These are phyloP conservation scores for Epichloe gansuensis DNA, from an alignment of 2,329 filamentous ascomycete genomes.

Conservation along the genomic window DNA sequence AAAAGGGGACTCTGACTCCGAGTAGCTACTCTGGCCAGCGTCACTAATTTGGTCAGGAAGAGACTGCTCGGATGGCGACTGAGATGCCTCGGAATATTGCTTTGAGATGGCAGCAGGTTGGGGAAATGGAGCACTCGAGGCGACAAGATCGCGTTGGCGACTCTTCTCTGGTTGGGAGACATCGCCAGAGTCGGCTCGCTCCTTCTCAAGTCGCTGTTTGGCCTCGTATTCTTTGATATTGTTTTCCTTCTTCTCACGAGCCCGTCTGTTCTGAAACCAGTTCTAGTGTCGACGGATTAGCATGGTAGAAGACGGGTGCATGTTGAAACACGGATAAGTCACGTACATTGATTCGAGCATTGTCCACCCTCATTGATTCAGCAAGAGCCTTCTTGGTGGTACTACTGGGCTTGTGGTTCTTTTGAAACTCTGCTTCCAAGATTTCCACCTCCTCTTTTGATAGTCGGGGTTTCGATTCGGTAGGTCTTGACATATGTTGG, in stretches of 20 bases:
- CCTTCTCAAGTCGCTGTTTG: constrained; percentile 24
- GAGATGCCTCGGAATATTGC: constrained; percentile 6
- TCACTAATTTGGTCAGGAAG: constrained; percentile 13
- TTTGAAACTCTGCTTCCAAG: constrained; percentile 47
- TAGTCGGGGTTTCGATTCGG: constrained; percentile 38
- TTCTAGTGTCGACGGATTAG: constrained; percentile 30
- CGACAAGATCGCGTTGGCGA: constrained; percentile 24
- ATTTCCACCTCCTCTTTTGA: constrained; percentile 47
- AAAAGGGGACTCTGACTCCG: constrained; percentile 11
- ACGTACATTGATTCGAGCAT: constrained; percentile 49
- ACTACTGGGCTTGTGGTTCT: constrained; percentile 52
- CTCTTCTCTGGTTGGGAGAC: constrained; percentile 16
- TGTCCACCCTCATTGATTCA: constrained; percentile 48
- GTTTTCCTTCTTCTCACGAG: constrained; percentile 51
- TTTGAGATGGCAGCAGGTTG: constrained; percentile 13
- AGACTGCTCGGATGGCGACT: constrained; percentile 10
- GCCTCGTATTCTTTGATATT: constrained; percentile 33
- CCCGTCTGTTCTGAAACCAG: constrained; percentile 56
- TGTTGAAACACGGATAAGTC: not conserved
- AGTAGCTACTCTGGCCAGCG: constrained; percentile 15
- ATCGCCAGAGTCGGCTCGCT: constrained; percentile 14
- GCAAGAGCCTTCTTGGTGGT: constrained; percentile 48
- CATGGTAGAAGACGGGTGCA: not conserved
- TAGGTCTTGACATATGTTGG: constrained; percentile 27
- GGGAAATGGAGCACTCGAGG: constrained; percentile 28